phyloP scores from a whole-genome alignment of 1,284 basidiomycete species.

The Ceratobasidium sp. region DNA sequence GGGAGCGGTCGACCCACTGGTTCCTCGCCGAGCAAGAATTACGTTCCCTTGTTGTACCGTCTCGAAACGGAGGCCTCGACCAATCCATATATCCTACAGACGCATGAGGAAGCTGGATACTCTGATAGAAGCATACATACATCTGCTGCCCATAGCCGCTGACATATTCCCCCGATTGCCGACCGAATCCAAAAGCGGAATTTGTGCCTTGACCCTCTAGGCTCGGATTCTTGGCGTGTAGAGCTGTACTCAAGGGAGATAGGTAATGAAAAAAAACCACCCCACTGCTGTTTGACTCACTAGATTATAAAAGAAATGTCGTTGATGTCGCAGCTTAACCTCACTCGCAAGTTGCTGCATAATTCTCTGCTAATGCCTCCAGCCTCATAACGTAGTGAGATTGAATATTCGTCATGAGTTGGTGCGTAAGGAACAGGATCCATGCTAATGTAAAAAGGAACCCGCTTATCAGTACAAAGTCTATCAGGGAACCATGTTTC shows the following conservation, averaged over 20 bases:
- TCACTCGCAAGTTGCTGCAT: constrained; percentile 24
- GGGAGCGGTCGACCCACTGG: not conserved
- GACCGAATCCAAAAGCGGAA: constrained; percentile 41
- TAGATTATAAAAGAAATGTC: constrained; percentile 38
- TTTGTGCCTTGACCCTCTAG: constrained; percentile 29
- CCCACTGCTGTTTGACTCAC: not conserved
- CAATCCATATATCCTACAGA: constrained; percentile 33
- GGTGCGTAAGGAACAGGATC: constrained; percentile 21
- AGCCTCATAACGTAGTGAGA: constrained; percentile 28
- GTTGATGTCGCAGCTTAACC: constrained; percentile 22
- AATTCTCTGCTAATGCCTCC: constrained; percentile 21
- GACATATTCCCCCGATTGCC: constrained; percentile 35
- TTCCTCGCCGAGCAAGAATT: constrained; percentile 31
- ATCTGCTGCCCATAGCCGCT: constrained; percentile 40
- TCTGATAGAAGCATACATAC: constrained; percentile 19
- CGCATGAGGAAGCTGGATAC: not conserved
- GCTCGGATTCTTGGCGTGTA: constrained; percentile 34
- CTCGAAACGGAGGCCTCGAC: constrained; percentile 18
- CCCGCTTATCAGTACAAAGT: not conserved
- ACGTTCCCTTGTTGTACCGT: constrained; percentile 35
- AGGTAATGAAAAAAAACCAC: not conserved
- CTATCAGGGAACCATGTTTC: not conserved
- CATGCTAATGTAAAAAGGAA: constrained; percentile 5
- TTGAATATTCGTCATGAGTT: constrained; percentile 31
- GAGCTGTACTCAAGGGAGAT: not conserved